Evolutionary conservation across 495 filamentous ascomycete genomes (phyloP), one percentile per base, ranked within the genome.

Genomic region (Aspergillus sclerotiicarbonarius): DNA sequence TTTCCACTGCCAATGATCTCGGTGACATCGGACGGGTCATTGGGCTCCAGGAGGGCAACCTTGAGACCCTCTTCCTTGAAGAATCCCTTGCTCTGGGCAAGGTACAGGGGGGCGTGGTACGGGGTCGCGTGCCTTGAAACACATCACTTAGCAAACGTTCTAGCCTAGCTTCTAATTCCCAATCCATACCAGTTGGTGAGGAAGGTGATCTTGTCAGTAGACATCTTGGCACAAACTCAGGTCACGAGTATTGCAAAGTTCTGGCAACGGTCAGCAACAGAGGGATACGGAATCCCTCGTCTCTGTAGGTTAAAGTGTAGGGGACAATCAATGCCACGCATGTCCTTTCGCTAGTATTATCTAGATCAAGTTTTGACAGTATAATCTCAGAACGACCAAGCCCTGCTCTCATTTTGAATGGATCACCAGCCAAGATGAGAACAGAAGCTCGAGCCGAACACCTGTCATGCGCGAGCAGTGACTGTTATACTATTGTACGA

Each of bases 301-400:
- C 52, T 48, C 21, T 48, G 58, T 60, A 59, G 54, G 47, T 60
- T 35, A 52, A 51, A 61, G 66, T 30, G 61, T 56, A 65, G 75
- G 70, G 65, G 73, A 76, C 72, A 74, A 83, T 82, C 77, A 82
- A 83, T 73, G 76, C 74, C 71, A 76, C 75, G 85, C 85, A 87
- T 84, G 82, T 88, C 81, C 85, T 87, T 88, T 85, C 86, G 86
- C 86, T 87, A 84, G 85, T 81, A 89, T 89, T 88, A 86, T 87
- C 86, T 84, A 87, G 86, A 87, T 89, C 86, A 89, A 87, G 86
- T 89, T 87, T 72, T 75, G 75, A 83, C 82, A 83, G 82, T 85
- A 80, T 85, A 81, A 78, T 85, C 82, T 85, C 82, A 85, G 82
- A 82, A 80, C 80, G 67, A 71, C 64, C 60, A 57, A 54, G 43